Percentiles rank a stretch among this genome's conserved stretches.
Evolutionary conservation across 1,139 yeast genomes (phyloP).

Genomic region (Taphrina communis): DNA sequence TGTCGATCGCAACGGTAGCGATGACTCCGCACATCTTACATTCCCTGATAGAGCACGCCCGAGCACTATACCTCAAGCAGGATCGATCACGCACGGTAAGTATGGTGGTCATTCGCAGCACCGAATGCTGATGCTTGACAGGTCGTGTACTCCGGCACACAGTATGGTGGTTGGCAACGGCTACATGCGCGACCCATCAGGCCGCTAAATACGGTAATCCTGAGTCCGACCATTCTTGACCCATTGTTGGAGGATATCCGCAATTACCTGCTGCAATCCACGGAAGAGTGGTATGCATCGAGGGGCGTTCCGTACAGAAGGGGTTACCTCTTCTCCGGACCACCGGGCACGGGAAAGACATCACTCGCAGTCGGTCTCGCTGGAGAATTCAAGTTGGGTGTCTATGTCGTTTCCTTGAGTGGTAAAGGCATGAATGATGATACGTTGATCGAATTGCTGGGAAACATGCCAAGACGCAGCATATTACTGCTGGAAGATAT

Average conservation of each 20-base stretch:
- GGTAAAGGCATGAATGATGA: conserved; percentile 94
- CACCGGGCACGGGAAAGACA: conserved; percentile 98
- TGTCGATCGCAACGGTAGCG: conserved; percentile 31
- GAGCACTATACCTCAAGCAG: conserved; percentile 27
- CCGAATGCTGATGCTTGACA: neutral
- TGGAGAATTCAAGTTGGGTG: conserved; percentile 93
- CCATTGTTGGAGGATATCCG: conserved; percentile 71
- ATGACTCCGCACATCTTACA: conserved; percentile 25
- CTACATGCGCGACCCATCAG: conserved; percentile 72
- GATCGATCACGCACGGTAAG: conserved; percentile 35
- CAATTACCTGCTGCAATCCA: conserved; percentile 72
- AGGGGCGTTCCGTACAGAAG: conserved; percentile 97
- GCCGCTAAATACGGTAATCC: conserved; percentile 78
- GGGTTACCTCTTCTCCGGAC: conserved; percentile 92
- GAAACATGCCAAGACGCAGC: conserved; percentile 90
- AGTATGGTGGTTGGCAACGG: conserved; percentile 39
- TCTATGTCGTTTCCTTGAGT: conserved; percentile 86
- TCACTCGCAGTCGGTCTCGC: conserved; percentile 95
- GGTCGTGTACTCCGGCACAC: conserved; percentile 31
- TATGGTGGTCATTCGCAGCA: too few species aligned
- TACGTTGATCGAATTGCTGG: conserved; percentile 89
- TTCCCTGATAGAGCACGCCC: conserved; percentile 14
- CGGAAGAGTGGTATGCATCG: conserved; percentile 84
- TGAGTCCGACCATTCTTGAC: conserved; percentile 76
- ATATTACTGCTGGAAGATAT: conserved; percentile 85